phyloP scores from a whole-genome alignment of 2,329 filamentous ascomycete genomes.

The Metarhizium humberi region DNA sequence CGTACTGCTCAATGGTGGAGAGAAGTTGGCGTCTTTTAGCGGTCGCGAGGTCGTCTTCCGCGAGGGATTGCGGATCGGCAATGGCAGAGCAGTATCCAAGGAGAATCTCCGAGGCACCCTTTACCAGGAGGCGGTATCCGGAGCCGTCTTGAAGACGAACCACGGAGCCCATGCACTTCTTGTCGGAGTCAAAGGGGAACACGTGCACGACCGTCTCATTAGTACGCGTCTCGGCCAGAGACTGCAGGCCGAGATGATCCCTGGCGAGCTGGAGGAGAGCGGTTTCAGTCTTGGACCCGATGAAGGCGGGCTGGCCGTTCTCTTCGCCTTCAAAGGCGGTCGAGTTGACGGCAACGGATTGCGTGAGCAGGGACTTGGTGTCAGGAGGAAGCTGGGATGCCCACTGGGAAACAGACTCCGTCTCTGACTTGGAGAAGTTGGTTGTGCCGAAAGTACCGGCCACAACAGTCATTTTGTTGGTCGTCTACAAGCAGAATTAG shows the following conservation, averaged over 20 bases:
- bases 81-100: slow-evolving; percentile 31
- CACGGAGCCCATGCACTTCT: slow-evolving; percentile 46
- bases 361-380: slow-evolving; percentile 26
- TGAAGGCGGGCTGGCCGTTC: slow-evolving; percentile 30
- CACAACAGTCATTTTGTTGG: slow-evolving; percentile 19
- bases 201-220: slow-evolving; percentile 35
- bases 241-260: slow-evolving; percentile 37
- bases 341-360: slow-evolving; percentile 44
- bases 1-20: slow-evolving; percentile 46
- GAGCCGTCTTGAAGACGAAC: slow-evolving; percentile 30
- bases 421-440: slow-evolving; percentile 10
- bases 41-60: slow-evolving; percentile 43
- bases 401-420: slow-evolving; percentile 1
- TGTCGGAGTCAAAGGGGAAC: slow-evolving; percentile 42
- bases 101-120: slow-evolving; percentile 47
- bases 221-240: slow-evolving; percentile 32
- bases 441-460: slow-evolving; percentile 12
- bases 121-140: slow-evolving; percentile 39
- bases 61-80: slow-evolving; percentile 33
- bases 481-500: slow-evolving; percentile 9
- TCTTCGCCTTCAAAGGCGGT: slow-evolving; percentile 43
- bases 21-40: slow-evolving; percentile 41
- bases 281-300: slow-evolving; percentile 47
- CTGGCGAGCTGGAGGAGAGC: slow-evolving; percentile 39
- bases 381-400: slow-evolving; percentile 10